These are phyloP conservation scores for Linnemannia schmuckeri DNA, from an alignment of 192 early-diverging fungal genomes.

Conservation along the genomic window DNA sequence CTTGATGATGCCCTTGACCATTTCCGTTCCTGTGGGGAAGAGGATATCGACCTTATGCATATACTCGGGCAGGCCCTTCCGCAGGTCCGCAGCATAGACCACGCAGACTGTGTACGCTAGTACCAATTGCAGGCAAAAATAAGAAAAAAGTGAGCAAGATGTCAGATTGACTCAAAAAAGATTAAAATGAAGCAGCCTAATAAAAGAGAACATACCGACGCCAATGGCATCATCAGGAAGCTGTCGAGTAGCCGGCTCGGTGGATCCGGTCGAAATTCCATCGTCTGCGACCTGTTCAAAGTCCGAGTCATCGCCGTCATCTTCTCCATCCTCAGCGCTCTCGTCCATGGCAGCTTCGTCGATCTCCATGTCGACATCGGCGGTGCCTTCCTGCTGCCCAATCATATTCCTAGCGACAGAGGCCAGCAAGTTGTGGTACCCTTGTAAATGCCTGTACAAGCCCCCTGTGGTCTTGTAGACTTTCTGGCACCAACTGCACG, in stretches of 20 bases:
- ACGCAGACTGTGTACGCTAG: neutral
- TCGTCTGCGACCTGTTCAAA: too few species aligned
- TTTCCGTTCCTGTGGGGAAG: neutral
- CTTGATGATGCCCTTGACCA: neutral
- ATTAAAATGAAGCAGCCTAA: too few species aligned
- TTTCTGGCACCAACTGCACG: too few species aligned
- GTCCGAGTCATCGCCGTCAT: neutral
- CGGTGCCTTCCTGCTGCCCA: too few species aligned
- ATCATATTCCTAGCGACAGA: too few species aligned
- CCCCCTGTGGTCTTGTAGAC: too few species aligned
- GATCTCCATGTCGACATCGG: neutral
- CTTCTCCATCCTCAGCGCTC: neutral
- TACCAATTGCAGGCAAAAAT: neutral
- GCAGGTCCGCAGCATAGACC: neutral
- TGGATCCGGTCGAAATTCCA: too few species aligned
- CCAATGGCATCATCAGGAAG: too few species aligned
- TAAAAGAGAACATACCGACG: too few species aligned
- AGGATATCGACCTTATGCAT: neutral
- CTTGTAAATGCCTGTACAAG: too few species aligned
- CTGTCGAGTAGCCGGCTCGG: too few species aligned
- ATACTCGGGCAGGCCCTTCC: neutral
- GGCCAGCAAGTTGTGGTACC: too few species aligned
- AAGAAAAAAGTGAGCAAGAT: neutral
- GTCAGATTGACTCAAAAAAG: neutral
- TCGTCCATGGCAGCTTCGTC: neutral